Conservation (phyloP, 805 yeast genomes). For the Clavispora vitiphila region DNA sequence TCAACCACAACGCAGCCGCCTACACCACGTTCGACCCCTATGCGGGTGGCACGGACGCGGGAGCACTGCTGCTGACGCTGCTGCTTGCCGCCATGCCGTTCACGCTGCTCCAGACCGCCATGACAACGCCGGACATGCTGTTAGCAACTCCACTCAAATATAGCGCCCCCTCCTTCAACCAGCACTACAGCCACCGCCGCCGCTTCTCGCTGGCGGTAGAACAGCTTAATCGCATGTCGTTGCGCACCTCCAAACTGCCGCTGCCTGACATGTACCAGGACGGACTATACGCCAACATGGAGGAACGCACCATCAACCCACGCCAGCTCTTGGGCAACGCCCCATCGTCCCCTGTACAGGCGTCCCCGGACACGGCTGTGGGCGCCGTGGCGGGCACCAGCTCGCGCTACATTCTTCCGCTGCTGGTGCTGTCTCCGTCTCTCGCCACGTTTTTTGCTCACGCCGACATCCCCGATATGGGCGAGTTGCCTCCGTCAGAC, state of each 20-base stretch:
- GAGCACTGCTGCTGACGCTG: constrained; percentile 9
- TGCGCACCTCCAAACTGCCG: constrained; percentile 15
- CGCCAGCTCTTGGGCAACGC: constrained; percentile 18
- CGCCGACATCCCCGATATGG: constrained; percentile 1
- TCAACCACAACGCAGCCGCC: constrained; percentile 6
- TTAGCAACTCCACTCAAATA: constrained; percentile 7
- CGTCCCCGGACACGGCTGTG: background rate
- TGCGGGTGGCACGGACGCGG: constrained; percentile 1
- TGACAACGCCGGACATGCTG: constrained; percentile 6
- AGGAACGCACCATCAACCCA: constrained; percentile 30
- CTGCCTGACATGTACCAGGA: constrained; percentile 9
- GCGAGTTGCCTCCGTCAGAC: constrained; percentile 2
- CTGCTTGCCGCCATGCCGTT: constrained; percentile 5
- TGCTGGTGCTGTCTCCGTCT: constrained; percentile 11
- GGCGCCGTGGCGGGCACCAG: background rate
- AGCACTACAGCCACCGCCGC: constrained; percentile 10
- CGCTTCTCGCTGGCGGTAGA: constrained; percentile 17
- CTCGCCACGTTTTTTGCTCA: constrained; percentile 11
- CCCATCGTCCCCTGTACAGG: constrained; percentile 1
- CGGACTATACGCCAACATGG: constrained; percentile 2
- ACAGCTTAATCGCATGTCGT: constrained; percentile 22
- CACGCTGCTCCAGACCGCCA: constrained; percentile 3
- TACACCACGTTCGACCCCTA: constrained; percentile 4
- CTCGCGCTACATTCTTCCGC: constrained; percentile 11
- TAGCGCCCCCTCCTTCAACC: constrained; percentile 1